phyloP scores from a whole-genome alignment of 2,329 filamentous ascomycete species.

The Moelleriella libera region DNA sequence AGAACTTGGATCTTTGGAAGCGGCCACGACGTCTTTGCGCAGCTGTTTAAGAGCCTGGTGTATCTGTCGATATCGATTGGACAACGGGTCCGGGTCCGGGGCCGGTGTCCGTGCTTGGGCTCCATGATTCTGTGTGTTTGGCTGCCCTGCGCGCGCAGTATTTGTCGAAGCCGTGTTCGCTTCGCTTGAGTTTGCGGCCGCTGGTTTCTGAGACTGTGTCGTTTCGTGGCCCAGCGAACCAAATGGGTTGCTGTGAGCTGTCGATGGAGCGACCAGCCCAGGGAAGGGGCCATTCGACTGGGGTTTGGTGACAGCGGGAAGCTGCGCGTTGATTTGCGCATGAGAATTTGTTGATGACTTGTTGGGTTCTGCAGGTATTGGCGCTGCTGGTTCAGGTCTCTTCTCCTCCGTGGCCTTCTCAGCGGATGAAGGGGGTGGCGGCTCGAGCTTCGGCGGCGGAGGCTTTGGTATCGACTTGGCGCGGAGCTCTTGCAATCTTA shows the following conservation, averaged over 20 bases:
- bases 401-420: not conserved
- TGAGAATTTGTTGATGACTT: slow-evolving; percentile 5
- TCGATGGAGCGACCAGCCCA: slow-evolving; percentile 8
- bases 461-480: slow-evolving; percentile 29
- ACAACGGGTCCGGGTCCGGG: slow-evolving; percentile 3
- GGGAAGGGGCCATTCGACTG: slow-evolving; percentile 9
- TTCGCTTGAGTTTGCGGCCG: too few relatives aligned
- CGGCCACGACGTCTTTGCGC: slow-evolving; percentile 47
- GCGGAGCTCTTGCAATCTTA: slow-evolving; percentile 31
- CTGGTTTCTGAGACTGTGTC: not conserved
- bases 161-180: too few relatives aligned
- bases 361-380: slow-evolving; percentile 5
- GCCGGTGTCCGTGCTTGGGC: slow-evolving; percentile 1
- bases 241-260: slow-evolving; percentile 5
- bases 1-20: slow-evolving; percentile 30
- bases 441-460: slow-evolving; percentile 21
- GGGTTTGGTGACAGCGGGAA: slow-evolving; percentile 2
- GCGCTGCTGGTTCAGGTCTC: not conserved
- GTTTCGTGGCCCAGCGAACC: not conserved
- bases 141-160: not conserved
- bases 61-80: slow-evolving; percentile 39
- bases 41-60: slow-evolving; percentile 55
- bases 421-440: slow-evolving; percentile 7
- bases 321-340: slow-evolving; percentile 2
- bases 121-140: not conserved